Evolutionary conservation across 202 grass and related monocot genomes (phyloP).

Genomic region (Zizania palustris): DNA sequence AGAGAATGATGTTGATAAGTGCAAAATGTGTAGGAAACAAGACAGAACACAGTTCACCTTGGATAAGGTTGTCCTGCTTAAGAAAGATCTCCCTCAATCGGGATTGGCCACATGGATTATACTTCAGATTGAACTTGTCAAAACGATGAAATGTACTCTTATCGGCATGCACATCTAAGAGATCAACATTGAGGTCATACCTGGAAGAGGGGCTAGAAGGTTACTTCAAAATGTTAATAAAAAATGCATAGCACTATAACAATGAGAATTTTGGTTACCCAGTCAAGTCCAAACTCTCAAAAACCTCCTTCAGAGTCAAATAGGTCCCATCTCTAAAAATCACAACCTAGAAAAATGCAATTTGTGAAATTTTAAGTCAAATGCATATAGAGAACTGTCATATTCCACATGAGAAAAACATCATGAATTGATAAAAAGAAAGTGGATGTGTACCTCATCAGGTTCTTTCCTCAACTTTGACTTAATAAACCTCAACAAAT

Average conservation of each 20-base stretch:
- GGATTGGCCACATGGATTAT: constrained; percentile 97
- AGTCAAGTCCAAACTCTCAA: constrained; percentile 92
- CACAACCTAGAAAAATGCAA: constrained; percentile 70
- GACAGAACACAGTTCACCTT: constrained; percentile 54
- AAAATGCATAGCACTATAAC: constrained; percentile 17
- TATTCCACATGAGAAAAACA: constrained; percentile 12
- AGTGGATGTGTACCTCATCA: constrained; percentile 63
- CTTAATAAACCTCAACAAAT: constrained; percentile 91
- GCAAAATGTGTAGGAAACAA: constrained; percentile 31
- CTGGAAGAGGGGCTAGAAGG: constrained; percentile 37
- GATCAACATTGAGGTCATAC: constrained; percentile 97
- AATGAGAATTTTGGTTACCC: constrained; percentile 58
- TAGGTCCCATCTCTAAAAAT: constrained; percentile 98
- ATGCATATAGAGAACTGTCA: background rate
- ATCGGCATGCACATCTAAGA: constrained; percentile 96
- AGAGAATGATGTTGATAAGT: background rate
- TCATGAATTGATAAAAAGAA: background rate
- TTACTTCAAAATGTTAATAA: constrained; percentile 27
- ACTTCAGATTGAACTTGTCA: constrained; percentile 97
- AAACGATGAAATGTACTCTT: constrained; percentile 99
- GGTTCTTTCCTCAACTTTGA: constrained; percentile 93
- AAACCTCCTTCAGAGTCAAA: constrained; percentile 95
- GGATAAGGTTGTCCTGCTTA: constrained; percentile 98
- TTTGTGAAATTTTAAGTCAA: constrained; percentile 8
- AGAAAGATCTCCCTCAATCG: constrained; percentile 93